Base-by-base conservation (phyloP, 2,329 filamentous ascomycete genomes). In the Mycosphaerella sp. region DNA sequence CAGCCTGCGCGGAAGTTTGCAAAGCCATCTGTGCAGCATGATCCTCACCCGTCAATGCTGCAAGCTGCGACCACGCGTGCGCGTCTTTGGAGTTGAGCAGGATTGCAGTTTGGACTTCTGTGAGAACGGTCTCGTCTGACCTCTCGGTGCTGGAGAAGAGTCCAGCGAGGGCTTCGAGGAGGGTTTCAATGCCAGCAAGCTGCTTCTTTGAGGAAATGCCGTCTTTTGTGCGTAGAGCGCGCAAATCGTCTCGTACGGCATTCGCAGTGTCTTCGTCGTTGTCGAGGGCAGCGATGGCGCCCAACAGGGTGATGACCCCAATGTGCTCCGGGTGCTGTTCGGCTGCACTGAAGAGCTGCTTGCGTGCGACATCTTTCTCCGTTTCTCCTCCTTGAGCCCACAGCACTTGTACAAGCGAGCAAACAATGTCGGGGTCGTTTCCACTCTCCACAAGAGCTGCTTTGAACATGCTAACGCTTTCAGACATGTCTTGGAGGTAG, bases 381-480 rank as follows among this genome's bases (percentile, higher is more conserved):
- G 84, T 78, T 6, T 85, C 81, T 0, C 84, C 83, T 7, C 88
- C 90, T 60, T 89, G 89, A 0, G 91, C 91, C 92, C 93, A 98
- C 0, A 97, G 78, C 0, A 97, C 87, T 70, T 97, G 89, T 0
- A 91, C 87, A 10, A 97, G 77, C 10, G 96, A 77, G 65, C 91
- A 96, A 0, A 90, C 84, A 1, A 92, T 86, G 66, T 96, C 90
- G 0, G 91, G 86, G 57, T 89, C 84, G 38, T 81, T 80, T 31
- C 81, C 74, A 1, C 87, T 89, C 67, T 95, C 90, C 53, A 84
- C 78, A 6, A 97, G 76, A 0, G 90, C 90, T 2, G 82, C 78
- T 59, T 89, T 83, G 70, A 98, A 95, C 72, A 86, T 90, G 9
- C 80, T 76, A 26, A 95, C 83, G 0, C 90, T 86, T 48, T 82